Conservation (phyloP, 2,329 filamentous ascomycete species). For the Fusarium brachygibbosum region DNA sequence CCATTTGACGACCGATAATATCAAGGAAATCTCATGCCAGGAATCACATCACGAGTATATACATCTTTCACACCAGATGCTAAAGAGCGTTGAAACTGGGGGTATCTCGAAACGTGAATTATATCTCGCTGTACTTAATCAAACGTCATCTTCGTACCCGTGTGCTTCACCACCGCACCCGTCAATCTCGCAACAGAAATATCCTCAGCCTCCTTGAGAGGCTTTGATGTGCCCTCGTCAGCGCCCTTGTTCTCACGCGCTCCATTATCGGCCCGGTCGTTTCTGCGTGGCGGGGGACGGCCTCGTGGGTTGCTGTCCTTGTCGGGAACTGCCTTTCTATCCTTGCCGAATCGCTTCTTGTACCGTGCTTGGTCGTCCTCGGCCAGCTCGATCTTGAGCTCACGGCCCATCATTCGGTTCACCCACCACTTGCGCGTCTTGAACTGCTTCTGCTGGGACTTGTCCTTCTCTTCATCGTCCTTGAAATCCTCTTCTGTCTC, state of each 20-base stretch:
- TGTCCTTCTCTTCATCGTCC: conserved; percentile 57
- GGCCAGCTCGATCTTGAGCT: conserved; percentile 90
- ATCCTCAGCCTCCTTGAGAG: conserved; percentile 61
- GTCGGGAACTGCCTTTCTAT: conserved; percentile 54
- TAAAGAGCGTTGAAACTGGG: conserved; percentile 22
- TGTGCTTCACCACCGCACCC: conserved; percentile 81
- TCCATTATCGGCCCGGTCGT: conserved; percentile 38
- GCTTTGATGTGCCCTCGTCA: conserved; percentile 47
- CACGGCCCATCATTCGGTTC: conserved; percentile 83
- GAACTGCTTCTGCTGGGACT: conserved; percentile 63
- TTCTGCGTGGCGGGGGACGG: conserved; percentile 55
- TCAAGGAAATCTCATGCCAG: background rate
- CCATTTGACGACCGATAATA: background rate
- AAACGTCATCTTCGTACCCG: conserved; percentile 87
- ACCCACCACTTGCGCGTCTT: conserved; percentile 84
- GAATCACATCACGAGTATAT: background rate
- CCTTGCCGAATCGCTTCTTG: conserved; percentile 92
- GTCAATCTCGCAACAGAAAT: conserved; percentile 74
- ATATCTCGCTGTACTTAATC: conserved; percentile 63
- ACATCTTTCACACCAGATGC: conserved; percentile 2
- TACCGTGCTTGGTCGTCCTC: conserved; percentile 92
- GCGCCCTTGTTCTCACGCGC: conserved; percentile 50
- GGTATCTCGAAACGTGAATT: conserved; percentile 47
- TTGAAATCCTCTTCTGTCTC: conserved; percentile 74
- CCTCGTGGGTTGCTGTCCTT: conserved; percentile 48